phyloP scores from a whole-genome alignment of 116 monocot species.

The Iris pallida region DNA sequence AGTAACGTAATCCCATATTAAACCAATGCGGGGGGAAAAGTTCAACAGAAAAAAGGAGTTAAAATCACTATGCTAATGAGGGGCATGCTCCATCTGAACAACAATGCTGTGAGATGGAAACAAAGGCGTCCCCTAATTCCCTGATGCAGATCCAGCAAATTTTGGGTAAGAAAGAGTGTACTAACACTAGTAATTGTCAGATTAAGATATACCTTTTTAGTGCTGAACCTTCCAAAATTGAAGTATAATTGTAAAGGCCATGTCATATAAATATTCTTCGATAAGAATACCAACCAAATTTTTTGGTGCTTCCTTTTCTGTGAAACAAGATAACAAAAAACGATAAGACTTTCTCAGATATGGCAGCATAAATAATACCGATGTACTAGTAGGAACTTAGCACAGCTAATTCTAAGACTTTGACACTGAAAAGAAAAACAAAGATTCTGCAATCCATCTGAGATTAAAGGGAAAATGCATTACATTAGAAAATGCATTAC shows the following conservation, averaged over 20 bases:
- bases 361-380: no score
- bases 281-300: constrained; percentile 58
- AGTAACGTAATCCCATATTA: neutral
- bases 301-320: constrained; percentile 40
- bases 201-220: constrained; percentile 52
- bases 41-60: neutral
- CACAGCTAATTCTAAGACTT: no score
- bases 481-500: no score
- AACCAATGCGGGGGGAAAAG: neutral
- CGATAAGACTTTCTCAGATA: neutral
- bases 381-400: no score
- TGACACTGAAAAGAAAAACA: no score
- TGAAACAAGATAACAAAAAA: constrained; percentile 4
- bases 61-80: constrained; percentile 35
- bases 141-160: constrained; percentile 26
- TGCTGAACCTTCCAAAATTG: constrained; percentile 78
- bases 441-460: no score
- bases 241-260: constrained; percentile 83
- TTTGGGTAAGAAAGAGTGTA: neutral
- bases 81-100: constrained; percentile 34
- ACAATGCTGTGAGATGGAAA: constrained; percentile 71
- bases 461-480: no score
- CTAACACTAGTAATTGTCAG: neutral
- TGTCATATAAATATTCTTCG: constrained; percentile 73
- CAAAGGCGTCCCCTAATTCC: constrained; percentile 78